Percentiles rank a stretch among this genome's conserved stretches.
Evolutionary conservation across 2,329 filamentous ascomycete genomes (phyloP).

Genomic region (Bipolaris gigantea): DNA sequence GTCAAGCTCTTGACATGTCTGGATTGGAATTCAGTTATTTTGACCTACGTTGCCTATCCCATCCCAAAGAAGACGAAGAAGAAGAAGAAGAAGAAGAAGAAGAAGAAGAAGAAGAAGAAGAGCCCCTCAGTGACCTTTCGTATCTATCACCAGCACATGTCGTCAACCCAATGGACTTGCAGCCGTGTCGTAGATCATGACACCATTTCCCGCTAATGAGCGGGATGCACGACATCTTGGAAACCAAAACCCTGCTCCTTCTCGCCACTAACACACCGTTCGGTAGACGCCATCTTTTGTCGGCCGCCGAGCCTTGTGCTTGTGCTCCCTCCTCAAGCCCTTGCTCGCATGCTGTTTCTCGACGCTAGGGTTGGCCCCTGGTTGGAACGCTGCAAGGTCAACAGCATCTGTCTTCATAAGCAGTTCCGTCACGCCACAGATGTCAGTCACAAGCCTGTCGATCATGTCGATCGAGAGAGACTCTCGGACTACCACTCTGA

Average conservation of each 20-base stretch:
- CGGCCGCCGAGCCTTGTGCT: conserved; percentile 50
- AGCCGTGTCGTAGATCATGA: not conserved
- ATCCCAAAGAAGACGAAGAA: not conserved
- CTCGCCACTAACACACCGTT: conserved; percentile 47
- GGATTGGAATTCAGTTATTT: not conserved
- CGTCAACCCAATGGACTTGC: not conserved
- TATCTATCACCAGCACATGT: not conserved
- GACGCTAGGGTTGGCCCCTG: conserved; percentile 36
- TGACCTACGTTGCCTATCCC: not conserved
- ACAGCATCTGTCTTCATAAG: conserved; percentile 58
- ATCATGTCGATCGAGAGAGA: conserved; percentile 69
- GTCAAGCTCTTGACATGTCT: not conserved
- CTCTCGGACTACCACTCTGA: conserved; percentile 69
- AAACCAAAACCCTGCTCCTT: not conserved
- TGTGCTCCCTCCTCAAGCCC: conserved; percentile 45
- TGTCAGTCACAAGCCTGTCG: conserved; percentile 63
- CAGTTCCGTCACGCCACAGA: conserved; percentile 62
- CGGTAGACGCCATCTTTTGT: conserved; percentile 54
- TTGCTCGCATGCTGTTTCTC: conserved; percentile 49
- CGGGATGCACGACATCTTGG: not conserved
- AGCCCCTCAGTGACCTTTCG: not conserved
- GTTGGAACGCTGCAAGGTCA: conserved; percentile 56
- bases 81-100: not conserved
- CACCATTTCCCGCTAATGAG: not conserved
- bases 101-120: not conserved